Base-by-base conservation (phyloP, 495 filamentous ascomycete species). In the Lentithecium fluviatile region DNA sequence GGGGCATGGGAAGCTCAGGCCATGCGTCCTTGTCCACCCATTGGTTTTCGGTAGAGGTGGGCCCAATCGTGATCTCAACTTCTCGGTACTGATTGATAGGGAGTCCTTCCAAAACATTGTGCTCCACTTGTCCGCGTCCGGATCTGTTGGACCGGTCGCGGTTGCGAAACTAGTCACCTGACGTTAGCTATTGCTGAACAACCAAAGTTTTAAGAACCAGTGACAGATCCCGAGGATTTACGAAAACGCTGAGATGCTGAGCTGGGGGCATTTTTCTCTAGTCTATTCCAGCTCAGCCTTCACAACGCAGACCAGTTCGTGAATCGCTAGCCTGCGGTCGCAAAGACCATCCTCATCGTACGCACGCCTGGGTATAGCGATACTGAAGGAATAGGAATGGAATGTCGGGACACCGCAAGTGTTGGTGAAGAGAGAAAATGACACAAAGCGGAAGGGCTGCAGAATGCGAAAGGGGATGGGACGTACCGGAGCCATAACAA, bases 51-150 rank as follows among this genome's bases (percentile, higher is more conserved):
- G 68, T 76, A 0, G 80, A 77, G 0, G 83, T 82, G 46, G 89
- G 84, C 51, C 83, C 88, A 63, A 95, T 74, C 36, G 79, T 88
- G 83, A 73, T 75, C 77, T 68, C 86, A 82, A 54, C 84, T 42
- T 69, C 83, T 58, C 87, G 83, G 90, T 92, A 98, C 79, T 95
- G 89, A 58, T 92, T 88, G 47, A 98, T 85, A 19, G 94, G 94
- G 6, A 98, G 79, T 45, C 94, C 91, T 74, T 97, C 93, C 62
- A 96, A 94, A 66, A 97, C 85, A 78, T 98, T 95, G 71, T 96
- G 90, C 67, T 97, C 94, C 45, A 88, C 83, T 70, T 88, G 86
- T 53, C 80, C 81, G 37, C 83, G 77, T 23, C 89, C 85, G 46
- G 86, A 87, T 68, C 88, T 82, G 53, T 85, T 85, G 63, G 71